A percentile compares a stretch with the other conserved stretches of the same genome.
Evolutionary conservation across 148 eudicot genomes (phyloP).

Genomic region (Tetragonia tetragonoides): DNA sequence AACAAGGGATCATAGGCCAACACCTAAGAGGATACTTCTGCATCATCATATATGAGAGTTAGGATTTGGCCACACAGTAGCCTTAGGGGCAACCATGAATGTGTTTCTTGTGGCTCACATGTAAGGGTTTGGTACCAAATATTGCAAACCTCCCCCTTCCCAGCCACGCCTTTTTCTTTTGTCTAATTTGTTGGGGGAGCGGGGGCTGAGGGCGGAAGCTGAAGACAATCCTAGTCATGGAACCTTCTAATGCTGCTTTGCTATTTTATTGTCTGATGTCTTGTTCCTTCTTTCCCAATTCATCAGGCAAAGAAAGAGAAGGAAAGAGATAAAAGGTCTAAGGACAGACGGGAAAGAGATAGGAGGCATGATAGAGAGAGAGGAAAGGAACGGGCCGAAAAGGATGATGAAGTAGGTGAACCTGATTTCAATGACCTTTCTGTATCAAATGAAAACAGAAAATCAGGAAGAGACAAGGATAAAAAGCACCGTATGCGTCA

Average conservation of each 20-base stretch:
- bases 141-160: no score
- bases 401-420: conserved; percentile 54
- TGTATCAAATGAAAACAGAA: conserved; percentile 41
- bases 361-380: conserved; percentile 52
- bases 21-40: no score
- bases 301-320: conserved; percentile 77
- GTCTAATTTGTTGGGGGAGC: no score
- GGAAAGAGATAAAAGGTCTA: conserved; percentile 54
- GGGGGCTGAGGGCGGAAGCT: no score
- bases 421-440: conserved; percentile 37
- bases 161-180: no score
- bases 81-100: no score
- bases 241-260: not conserved
- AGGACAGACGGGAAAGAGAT: conserved; percentile 59
- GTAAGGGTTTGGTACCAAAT: no score
- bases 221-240: not conserved
- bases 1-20: no score
- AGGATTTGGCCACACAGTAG: no score
- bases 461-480: conserved; percentile 63
- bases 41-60: no score
- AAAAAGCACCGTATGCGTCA: conserved; percentile 59
- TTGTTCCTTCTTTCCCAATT: not conserved
- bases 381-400: conserved; percentile 38
- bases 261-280: not conserved
- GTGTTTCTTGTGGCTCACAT: no score